Conservation (phyloP, 108 stramenopile species). For the Cyclotella sp. region DNA sequence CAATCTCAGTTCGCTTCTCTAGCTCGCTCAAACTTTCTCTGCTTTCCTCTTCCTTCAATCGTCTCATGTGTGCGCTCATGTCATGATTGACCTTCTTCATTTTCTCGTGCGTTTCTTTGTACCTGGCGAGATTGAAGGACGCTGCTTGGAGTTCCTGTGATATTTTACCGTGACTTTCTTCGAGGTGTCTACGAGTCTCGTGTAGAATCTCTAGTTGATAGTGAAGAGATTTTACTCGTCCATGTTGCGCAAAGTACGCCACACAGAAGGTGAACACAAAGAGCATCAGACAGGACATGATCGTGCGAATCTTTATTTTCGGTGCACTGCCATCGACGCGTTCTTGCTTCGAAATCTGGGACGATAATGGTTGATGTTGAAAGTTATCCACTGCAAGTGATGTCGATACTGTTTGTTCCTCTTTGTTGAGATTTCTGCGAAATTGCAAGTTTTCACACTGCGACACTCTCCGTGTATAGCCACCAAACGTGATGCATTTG, state of each 20-base stretch:
- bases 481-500: background rate
- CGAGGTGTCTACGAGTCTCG: conserved; percentile 8
- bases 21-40: conserved; percentile 2
- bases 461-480: background rate
- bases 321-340: background rate
- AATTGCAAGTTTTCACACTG: background rate
- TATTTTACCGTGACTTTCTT: background rate
- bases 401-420: background rate
- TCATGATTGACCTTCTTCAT: conserved; percentile 25
- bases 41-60: conserved; percentile 9
- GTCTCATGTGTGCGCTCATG: conserved; percentile 7
- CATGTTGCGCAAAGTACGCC: conserved; percentile 1
- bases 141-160: background rate
- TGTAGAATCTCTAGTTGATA: conserved; percentile 2
- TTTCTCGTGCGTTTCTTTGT: conserved; percentile 23
- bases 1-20: background rate
- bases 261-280: conserved; percentile 5
- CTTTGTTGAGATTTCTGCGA: background rate
- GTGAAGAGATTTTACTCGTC: conserved; percentile 7
- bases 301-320: background rate
- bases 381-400: too few relatives aligned
- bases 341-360: background rate
- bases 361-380: background rate
- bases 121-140: background rate
- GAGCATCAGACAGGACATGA: background rate